Base-by-base conservation (phyloP, 2,329 filamentous ascomycete species). In the Xylariaceae sp. region DNA sequence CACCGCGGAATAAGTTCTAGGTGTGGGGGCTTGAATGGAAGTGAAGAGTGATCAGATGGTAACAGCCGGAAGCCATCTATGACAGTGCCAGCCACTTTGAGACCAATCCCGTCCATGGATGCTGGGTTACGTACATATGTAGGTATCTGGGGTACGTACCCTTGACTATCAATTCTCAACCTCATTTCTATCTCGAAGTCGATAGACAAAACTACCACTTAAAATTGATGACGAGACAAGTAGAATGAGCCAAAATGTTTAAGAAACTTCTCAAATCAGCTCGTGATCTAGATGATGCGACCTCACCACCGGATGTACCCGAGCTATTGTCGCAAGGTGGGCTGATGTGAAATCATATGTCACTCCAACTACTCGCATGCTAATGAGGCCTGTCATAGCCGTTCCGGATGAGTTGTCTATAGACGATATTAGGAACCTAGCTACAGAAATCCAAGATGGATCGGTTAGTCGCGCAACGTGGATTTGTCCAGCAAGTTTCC, bases 201-300 rank as follows among this genome's bases (percentile, higher is more conserved):
- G n/a, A n/a, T n/a, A n/a, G n/a, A n/a, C 7, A 31, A 36, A 36
- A 8, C 8, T 9, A 9, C 16, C 33, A 31, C 6, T 14, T 31
- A 6, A 33, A 34, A 17, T 17, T 7, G 41, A 43, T 12, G 11
- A 24, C 43, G 7, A 26, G 28, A 14, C n/a, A 45, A 36, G 19
- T 12, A 5, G 16, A 48, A 17, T n/a, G 9, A 24, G 6, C 17
- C 29, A 49, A 46, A 8, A 65, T 65, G 60, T 53, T 63, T 23
- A 58, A 56, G 34, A 29, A 28, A 21, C 58, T 65, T 39, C 49
- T 63, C 29, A 41, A 50, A 43, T 45, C 40, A 19, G 53, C 56
- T 9, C 47, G 44, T 12, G 19, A 37, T 9, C n/a, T 59, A 17
- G 40, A 37, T 11, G 36, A 49, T 40, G 28, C 52, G 26, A 47